phyloP scores from a whole-genome alignment of 495 filamentous ascomycete species.

The Platismatia glauca region DNA sequence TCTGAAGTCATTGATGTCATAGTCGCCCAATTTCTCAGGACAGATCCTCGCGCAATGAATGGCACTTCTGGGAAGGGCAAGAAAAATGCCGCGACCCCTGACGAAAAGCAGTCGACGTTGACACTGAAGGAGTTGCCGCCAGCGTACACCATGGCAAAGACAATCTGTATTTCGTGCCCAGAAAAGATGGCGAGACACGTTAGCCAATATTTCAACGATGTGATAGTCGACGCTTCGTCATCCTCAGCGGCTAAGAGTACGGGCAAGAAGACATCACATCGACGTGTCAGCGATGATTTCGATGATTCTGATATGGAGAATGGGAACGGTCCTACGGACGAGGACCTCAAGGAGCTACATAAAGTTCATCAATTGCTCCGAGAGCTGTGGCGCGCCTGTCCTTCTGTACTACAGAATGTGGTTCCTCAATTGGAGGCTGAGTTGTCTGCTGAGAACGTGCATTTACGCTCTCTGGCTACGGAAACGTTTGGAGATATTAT shows the following conservation, averaged over 20 bases:
- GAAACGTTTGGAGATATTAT: conserved; percentile 93
- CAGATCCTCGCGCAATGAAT: conserved; percentile 52
- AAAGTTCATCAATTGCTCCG: conserved; percentile 85
- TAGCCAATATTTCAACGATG: conserved; percentile 93
- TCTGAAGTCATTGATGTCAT: conserved; percentile 84
- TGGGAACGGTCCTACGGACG: conserved; percentile 53
- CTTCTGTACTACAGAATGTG: conserved; percentile 81
- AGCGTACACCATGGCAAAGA: conserved; percentile 93
- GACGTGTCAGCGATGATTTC: conserved; percentile 43
- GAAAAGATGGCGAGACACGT: conserved; percentile 92
- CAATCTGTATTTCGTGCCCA: conserved; percentile 79
- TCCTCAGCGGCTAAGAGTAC: conserved; percentile 30
- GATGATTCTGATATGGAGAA: conserved; percentile 67
- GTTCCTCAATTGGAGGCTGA: conserved; percentile 92
- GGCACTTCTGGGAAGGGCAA: conserved; percentile 44
- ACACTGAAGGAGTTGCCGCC: conserved; percentile 76
- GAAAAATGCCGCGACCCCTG: conserved; percentile 47
- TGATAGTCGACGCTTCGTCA: conserved; percentile 79
- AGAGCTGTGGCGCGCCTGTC: conserved; percentile 89
- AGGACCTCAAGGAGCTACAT: conserved; percentile 75
- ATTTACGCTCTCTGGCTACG: conserved; percentile 76
- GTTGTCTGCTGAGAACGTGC: conserved; percentile 77
- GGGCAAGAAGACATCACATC: conserved; percentile 36
- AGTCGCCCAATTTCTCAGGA: conserved; percentile 87
- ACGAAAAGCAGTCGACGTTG: conserved; percentile 70